A percentile compares a stretch with the other conserved stretches of the same genome.
phyloP scores from a whole-genome alignment of 2,329 filamentous ascomycete genomes.

The Fusarium sp. region DNA sequence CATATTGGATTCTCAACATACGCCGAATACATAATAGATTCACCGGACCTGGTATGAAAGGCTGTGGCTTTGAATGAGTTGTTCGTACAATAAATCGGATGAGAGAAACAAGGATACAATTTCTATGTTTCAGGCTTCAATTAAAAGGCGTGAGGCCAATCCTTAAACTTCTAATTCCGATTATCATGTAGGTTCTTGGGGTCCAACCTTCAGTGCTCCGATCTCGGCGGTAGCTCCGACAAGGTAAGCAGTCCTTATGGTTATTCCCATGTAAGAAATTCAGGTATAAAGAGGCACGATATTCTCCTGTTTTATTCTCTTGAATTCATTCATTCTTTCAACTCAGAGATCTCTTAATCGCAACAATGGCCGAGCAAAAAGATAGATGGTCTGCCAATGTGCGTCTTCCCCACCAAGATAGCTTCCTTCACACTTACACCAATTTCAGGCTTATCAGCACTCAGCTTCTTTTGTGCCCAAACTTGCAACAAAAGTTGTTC shows the following conservation, averaged over 20 bases:
- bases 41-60: too few relatives aligned
- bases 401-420: conserved; percentile 9
- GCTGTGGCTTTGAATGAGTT: too few relatives aligned
- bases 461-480: conserved; percentile 74
- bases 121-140: neutral
- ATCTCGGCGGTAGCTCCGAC: conserved; percentile 38
- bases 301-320: neutral
- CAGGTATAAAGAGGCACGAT: conserved; percentile 32
- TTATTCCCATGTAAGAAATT: neutral
- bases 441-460: conserved; percentile 66
- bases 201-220: conserved; percentile 35
- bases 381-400: conserved; percentile 49
- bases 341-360: neutral
- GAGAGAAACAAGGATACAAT: neutral
- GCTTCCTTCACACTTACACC: conserved; percentile 36
- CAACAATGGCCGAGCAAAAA: conserved; percentile 43
- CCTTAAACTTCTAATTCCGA: neutral
- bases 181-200: neutral
- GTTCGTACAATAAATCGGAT: neutral
- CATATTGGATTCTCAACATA: neutral
- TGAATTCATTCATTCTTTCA: neutral
- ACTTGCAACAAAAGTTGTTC: conserved; percentile 68
- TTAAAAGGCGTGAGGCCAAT: neutral
- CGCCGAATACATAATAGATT: too few relatives aligned
- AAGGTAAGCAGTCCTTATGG: conserved; percentile 32